A percentile compares a stretch with the other conserved stretches of the same genome.
These are phyloP conservation scores for Epichloe uncinata DNA, from an alignment of 2,329 filamentous ascomycete genomes.

Conservation along the genomic window DNA sequence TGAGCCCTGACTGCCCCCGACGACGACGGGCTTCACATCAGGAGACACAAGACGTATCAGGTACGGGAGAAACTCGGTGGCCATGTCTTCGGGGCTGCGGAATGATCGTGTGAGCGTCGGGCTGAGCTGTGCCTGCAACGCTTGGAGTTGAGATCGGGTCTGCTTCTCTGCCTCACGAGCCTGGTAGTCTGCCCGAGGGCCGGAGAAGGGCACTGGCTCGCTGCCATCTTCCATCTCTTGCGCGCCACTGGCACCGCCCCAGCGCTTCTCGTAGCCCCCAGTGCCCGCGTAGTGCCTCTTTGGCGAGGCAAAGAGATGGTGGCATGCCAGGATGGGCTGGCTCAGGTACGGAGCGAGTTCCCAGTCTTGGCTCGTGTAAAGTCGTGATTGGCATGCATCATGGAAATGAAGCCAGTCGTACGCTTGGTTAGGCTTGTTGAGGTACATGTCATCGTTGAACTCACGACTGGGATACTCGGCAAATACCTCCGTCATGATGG, in stretches of 20 bases:
- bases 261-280: constrained; percentile 29
- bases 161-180: constrained; percentile 71
- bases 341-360: constrained; percentile 80
- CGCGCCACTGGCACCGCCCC: constrained; percentile 24
- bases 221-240: constrained; percentile 29
- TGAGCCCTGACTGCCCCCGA: constrained; percentile 52
- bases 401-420: constrained; percentile 97
- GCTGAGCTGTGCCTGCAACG: constrained; percentile 58
- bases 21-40: constrained; percentile 79
- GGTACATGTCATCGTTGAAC: constrained; percentile 84
- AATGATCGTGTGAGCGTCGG: constrained; percentile 64
- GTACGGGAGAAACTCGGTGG: constrained; percentile 74
- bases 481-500: constrained; percentile 74
- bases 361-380: constrained; percentile 84
- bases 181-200: constrained; percentile 66
- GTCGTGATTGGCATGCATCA: constrained; percentile 63
- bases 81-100: constrained; percentile 63
- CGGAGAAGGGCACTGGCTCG: constrained; percentile 60
- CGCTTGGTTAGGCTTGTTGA: constrained; percentile 74
- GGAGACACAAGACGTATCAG: constrained; percentile 74
- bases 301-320: constrained; percentile 75
- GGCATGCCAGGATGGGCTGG: constrained; percentile 78
- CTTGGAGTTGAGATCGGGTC: constrained; percentile 59
- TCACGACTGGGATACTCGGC: constrained; percentile 72
- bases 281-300: constrained; percentile 31